Evolutionary conservation across 768 basidiomycete genomes (phyloP), one percentile per base, ranked within the genome.

Genomic region (Mycena crocata): DNA sequence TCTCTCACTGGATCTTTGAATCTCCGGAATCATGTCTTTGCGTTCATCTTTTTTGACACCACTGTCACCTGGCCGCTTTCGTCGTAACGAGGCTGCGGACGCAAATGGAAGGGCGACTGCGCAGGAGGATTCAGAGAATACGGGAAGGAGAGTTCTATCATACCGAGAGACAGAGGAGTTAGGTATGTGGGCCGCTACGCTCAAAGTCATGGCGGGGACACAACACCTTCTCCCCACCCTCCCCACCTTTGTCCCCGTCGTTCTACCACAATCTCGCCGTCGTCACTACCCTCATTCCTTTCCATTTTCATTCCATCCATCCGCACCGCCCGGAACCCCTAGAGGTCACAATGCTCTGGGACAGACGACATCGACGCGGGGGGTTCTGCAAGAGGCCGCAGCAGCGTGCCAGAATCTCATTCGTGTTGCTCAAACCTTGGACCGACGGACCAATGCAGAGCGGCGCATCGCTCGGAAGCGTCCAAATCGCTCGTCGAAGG

Each of bases 361-460:
- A 42, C 40, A n/a, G 8, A 19, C 40, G 40, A 13, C 35, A 37
- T 13, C 17, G 40, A 42, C 40, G 9, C n/a, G n/a, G n/a, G 40
- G 40, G 17, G 26, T 57, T 26, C 4, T 32, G 5, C 42, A 15
- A 40, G 57, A 57, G 15, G 57, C 42, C 2, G 30, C 57, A 5
- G 42, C 57, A 5, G 57, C 42, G 4, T 57, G 57, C 28, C 31
- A 3, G 2, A 46, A 45, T 19, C 19, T 57, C 28, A 57, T 57
- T 28, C 28, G 23, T 2, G 17, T 61, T 1, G 59, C 45, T 2
- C n/a, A 24, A 12, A 9, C 44, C 7, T 39, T 56, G 2, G 55
- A 56, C 23, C 37, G 37, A 26, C 55, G 55, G 6, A 31, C 17
- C n/a, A 57, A 57, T 35, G 57, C 57, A 7, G 42, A 57, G 19